Evolutionary conservation across 2,329 filamentous ascomycete species (phyloP).

Genomic region (Paecilomyces sp.): DNA sequence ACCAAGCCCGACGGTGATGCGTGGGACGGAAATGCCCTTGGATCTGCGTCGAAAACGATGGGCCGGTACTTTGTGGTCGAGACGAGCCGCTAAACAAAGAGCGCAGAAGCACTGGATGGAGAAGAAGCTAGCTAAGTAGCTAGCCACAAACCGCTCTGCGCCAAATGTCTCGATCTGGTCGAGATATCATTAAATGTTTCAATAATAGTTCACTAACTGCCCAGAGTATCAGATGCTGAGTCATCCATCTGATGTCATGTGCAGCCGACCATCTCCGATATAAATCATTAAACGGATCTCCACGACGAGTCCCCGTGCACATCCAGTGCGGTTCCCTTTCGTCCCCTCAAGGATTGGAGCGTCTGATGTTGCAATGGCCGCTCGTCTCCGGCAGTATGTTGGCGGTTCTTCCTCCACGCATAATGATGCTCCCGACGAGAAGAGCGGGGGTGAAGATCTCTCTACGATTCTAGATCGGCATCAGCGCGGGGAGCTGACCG

Average conservation of each 20-base stretch:
- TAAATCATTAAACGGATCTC: not conserved
- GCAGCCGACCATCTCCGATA: not conserved
- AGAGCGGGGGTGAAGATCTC: constrained; percentile 29
- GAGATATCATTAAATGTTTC: too few relatives aligned
- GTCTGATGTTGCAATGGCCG: not conserved
- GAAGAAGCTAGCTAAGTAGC: not conserved
- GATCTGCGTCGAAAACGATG: constrained; percentile 56
- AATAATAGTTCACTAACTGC: too few relatives aligned
- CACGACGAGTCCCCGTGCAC: not conserved
- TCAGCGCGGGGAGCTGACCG: constrained; percentile 36
- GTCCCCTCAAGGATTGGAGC: not conserved
- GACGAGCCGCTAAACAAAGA: constrained; percentile 13
- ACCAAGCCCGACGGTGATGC: constrained; percentile 37
- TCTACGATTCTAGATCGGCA: constrained; percentile 33
- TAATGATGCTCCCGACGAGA: constrained; percentile 3
- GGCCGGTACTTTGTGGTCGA: constrained; percentile 75
- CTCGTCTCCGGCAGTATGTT: constrained; percentile 18
- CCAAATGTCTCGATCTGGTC: not conserved
- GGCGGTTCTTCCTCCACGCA: constrained; percentile 8
- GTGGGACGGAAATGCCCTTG: constrained; percentile 65
- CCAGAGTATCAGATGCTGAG: not conserved
- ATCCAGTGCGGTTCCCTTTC: not conserved
- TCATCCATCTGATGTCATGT: not conserved
- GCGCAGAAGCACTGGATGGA: not conserved
- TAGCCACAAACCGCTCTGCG: not conserved